Conservation (phyloP, 202 grass and related monocot genomes). For the Brachypodium distachyon region DNA sequence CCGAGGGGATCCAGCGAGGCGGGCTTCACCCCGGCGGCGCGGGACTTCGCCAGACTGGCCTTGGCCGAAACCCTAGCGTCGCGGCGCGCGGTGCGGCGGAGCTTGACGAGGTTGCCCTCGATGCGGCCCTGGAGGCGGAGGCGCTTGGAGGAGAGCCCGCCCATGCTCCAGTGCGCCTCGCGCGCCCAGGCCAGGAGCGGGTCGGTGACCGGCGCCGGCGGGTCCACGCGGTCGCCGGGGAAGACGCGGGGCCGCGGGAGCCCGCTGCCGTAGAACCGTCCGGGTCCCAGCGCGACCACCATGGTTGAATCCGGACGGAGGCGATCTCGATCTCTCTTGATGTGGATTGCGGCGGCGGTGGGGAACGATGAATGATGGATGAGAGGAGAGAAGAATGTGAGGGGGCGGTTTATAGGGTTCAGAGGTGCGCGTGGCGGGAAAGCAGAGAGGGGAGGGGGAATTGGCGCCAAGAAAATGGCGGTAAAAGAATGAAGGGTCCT, state of each 20-base stretch:
- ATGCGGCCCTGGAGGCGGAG: slow-evolving; percentile 86
- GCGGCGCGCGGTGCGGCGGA: slow-evolving; percentile 36
- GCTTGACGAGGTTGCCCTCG: slow-evolving; percentile 78
- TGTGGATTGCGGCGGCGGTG: not conserved
- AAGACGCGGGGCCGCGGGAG: slow-evolving; percentile 71
- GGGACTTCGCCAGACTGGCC: not conserved
- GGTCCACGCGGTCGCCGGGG: slow-evolving; percentile 51
- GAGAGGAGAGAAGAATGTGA: not conserved
- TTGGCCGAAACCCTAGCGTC: slow-evolving; percentile 11
- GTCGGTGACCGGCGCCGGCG: slow-evolving; percentile 53
- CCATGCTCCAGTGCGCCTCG: slow-evolving; percentile 97
- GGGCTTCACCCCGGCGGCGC: slow-evolving; percentile 24
- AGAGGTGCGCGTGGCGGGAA: slow-evolving; percentile 32
- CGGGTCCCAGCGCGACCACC: slow-evolving; percentile 59
- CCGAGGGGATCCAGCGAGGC: slow-evolving; percentile 25
- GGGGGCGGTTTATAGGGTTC: slow-evolving; percentile 29
- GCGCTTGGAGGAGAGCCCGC: slow-evolving; percentile 58
- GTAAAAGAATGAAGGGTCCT: not conserved
- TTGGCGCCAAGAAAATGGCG: slow-evolving; percentile 54
- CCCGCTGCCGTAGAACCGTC: slow-evolving; percentile 73
- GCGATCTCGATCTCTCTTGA: not conserved
- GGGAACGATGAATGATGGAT: too few relatives aligned
- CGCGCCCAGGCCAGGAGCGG: slow-evolving; percentile 60
- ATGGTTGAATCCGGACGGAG: not conserved
- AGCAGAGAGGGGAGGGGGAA: fast-evolving